A percentile compares a stretch with the other conserved stretches of the same genome.
Conservation (phyloP, 805 yeast genomes). For the Saturnispora quitensis region DNA sequence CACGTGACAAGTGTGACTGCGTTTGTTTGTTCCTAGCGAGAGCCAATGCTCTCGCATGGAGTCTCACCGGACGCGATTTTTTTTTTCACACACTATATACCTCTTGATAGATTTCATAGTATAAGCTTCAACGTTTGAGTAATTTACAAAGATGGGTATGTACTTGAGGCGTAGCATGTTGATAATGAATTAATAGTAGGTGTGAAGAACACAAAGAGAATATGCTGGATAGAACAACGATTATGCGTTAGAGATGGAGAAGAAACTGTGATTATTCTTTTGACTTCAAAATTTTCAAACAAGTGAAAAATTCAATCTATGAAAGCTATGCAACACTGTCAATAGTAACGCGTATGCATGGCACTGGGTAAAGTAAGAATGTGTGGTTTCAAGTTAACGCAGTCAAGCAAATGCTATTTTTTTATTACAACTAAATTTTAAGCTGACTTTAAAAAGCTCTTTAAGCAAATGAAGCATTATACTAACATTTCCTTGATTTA, state of each 20-base stretch:
- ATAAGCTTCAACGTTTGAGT: neutral
- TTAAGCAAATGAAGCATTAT: neutral
- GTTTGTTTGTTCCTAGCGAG: neutral
- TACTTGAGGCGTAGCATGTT: neutral
- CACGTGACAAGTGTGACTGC: slow-evolving; percentile 4
- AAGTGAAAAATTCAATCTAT: no score
- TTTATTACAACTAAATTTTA: no score
- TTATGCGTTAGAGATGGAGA: neutral
- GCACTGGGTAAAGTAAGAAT: no score
- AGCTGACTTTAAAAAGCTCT: no score
- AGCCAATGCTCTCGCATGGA: neutral
- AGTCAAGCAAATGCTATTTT: no score
- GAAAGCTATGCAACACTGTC: no score
- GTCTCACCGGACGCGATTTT: neutral
- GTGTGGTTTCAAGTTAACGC: no score
- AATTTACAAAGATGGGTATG: slow-evolving; percentile 7
- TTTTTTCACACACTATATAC: neutral
- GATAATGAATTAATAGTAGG: neutral
- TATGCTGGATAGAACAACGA: neutral
- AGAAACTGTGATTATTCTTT: neutral
- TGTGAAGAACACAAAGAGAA: neutral
- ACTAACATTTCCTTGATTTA: slow-evolving; percentile 10
- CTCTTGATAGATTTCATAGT: neutral
- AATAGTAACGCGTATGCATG: no score
- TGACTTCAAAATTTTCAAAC: no score